Conservation (phyloP, 1,284 basidiomycete genomes). For the Coniferiporia weirii region DNA sequence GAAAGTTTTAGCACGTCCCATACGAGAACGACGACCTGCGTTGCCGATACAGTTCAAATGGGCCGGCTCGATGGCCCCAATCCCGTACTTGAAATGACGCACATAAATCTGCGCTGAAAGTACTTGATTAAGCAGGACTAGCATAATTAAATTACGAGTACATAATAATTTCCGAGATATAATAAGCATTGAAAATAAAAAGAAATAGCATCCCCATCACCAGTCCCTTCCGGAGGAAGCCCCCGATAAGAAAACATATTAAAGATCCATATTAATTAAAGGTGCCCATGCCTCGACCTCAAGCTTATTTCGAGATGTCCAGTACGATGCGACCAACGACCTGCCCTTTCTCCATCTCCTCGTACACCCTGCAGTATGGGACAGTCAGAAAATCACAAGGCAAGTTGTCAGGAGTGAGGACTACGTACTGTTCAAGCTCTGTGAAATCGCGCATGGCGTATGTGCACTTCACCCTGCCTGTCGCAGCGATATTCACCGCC, state of each 20-base stretch:
- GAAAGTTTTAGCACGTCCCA: too few relatives aligned
- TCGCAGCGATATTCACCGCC: slow-evolving; percentile 65
- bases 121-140: too few relatives aligned
- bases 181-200: too few relatives aligned
- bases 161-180: too few relatives aligned
- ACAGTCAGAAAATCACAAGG: background rate
- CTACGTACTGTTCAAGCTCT: slow-evolving; percentile 49
- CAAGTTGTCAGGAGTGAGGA: background rate
- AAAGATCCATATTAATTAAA: background rate
- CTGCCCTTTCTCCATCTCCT: slow-evolving; percentile 49
- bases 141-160: too few relatives aligned
- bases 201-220: too few relatives aligned
- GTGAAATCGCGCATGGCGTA: slow-evolving; percentile 44
- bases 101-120: too few relatives aligned
- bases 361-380: slow-evolving; percentile 39
- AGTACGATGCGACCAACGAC: slow-evolving; percentile 63
- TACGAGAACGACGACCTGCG: too few relatives aligned
- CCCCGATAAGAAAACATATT: background rate
- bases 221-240: too few relatives aligned
- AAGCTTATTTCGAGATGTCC: slow-evolving; percentile 30
- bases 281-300: background rate
- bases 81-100: too few relatives aligned
- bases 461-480: slow-evolving; percentile 60
- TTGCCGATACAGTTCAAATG: too few relatives aligned
- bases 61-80: too few relatives aligned